Conservation (phyloP, 1,139 yeast genomes). For the Candida anutae region DNA sequence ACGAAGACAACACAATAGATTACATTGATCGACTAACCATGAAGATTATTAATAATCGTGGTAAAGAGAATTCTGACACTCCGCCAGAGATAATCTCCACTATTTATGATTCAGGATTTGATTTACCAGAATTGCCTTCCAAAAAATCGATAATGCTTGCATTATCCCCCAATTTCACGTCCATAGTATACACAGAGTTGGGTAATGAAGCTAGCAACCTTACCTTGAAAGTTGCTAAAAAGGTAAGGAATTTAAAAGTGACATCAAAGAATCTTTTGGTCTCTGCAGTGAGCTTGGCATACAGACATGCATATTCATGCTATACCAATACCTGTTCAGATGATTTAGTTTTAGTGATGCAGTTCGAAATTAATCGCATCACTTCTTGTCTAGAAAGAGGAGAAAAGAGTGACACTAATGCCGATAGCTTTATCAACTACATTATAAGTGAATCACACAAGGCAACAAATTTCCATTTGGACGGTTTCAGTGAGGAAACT, state of each 20-base stretch:
- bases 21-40: conserved; percentile 30
- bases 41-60: conserved; percentile 11
- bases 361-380: conserved; percentile 33
- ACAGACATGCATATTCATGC: conserved; percentile 60
- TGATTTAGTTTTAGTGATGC: conserved; percentile 54
- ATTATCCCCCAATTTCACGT: conserved; percentile 52
- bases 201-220: conserved; percentile 14
- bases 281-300: conserved; percentile 55
- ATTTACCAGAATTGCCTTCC: conserved; percentile 23
- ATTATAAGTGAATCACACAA: conserved; percentile 58
- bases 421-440: conserved; percentile 29
- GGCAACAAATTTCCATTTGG: conserved; percentile 63
- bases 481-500: conserved; percentile 52
- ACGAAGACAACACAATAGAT: conserved; percentile 37
- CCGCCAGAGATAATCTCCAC: conserved; percentile 30
- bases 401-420: conserved; percentile 8
- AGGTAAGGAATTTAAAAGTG: conserved; percentile 10
- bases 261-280: conserved; percentile 26
- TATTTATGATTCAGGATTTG: conserved; percentile 53
- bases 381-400: too few species aligned
- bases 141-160: conserved; percentile 31
- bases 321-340: conserved; percentile 58
- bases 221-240: conserved; percentile 23
- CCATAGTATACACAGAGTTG: conserved; percentile 31
- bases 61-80: conserved; percentile 1